Conservation (phyloP, 106 monocot genomes). For the Agapanthus africanus region DNA sequence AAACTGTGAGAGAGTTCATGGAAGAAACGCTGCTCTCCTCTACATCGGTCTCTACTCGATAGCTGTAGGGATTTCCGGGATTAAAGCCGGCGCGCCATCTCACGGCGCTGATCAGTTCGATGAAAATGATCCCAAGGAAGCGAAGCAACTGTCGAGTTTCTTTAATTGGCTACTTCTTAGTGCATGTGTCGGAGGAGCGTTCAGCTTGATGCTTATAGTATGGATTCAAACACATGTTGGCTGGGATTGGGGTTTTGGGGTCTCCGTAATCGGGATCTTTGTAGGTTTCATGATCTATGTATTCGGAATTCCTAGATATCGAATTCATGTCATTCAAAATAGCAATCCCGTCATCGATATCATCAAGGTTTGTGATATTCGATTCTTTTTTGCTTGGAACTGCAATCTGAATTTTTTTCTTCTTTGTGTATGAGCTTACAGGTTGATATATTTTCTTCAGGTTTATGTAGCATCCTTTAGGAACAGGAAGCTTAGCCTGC, state of each 20-base stretch:
- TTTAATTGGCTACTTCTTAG: constrained; percentile 39
- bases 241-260: no score
- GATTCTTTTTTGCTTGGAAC: neutral
- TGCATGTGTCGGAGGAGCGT: constrained; percentile 13
- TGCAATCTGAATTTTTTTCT: neutral
- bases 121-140: constrained; percentile 15
- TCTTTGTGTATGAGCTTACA: neutral
- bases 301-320: no score
- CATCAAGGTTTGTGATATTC: constrained; percentile 8
- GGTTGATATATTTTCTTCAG: neutral
- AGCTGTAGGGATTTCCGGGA: constrained; percentile 31
- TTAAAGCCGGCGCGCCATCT: constrained; percentile 22
- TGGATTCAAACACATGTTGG: no score
- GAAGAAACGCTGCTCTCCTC: constrained; percentile 9
- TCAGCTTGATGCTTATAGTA: constrained; percentile 29
- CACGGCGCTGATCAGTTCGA: no score
- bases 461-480: constrained; percentile 17
- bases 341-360: constrained; percentile 14
- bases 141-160: constrained; percentile 19
- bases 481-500: constrained; percentile 14
- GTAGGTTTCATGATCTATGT: neutral
- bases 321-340: constrained; percentile 2
- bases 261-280: neutral
- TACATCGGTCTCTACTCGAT: constrained; percentile 25
- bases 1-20: neutral